Percentiles rank a stretch among this genome's conserved stretches.
Conservation (phyloP, 257 asterid genomes). For the Echium plantagineum region DNA sequence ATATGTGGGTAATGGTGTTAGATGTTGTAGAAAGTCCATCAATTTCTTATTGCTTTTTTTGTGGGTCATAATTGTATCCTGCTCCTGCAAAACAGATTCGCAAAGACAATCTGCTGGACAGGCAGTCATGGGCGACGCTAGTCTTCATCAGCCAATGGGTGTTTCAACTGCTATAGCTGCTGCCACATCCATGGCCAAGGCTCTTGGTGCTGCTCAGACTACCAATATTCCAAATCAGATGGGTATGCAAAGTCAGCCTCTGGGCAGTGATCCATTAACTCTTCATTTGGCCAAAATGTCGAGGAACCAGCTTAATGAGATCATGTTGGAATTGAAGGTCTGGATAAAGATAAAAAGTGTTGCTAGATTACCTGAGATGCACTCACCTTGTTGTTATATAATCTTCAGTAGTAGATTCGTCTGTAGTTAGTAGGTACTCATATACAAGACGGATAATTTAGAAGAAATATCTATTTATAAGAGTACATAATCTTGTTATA, state of each 20-base stretch:
- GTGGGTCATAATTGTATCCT: not conserved
- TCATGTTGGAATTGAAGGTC: conserved; percentile 70
- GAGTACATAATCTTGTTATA: not conserved
- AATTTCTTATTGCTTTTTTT: not conserved
- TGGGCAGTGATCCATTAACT: conserved; percentile 72
- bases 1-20: not conserved
- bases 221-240: conserved; percentile 31
- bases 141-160: conserved; percentile 69
- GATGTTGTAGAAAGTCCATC: not conserved
- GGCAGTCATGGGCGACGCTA: conserved; percentile 38
- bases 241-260: conserved; percentile 30
- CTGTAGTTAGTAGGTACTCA: not conserved
- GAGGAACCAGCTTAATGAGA: conserved; percentile 61
- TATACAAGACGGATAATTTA: not conserved
- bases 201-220: conserved; percentile 68
- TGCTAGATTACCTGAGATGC: not conserved
- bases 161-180: conserved; percentile 70
- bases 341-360: conserved; percentile 14
- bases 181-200: conserved; percentile 80
- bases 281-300: conserved; percentile 76
- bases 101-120: conserved; percentile 53
- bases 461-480: not conserved
- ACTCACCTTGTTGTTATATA: not conserved
- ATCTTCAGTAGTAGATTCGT: too few species aligned
- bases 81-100: conserved; percentile 33